Conservation (phyloP, 2,329 filamentous ascomycete genomes). For the Verticillium tricorpus region DNA sequence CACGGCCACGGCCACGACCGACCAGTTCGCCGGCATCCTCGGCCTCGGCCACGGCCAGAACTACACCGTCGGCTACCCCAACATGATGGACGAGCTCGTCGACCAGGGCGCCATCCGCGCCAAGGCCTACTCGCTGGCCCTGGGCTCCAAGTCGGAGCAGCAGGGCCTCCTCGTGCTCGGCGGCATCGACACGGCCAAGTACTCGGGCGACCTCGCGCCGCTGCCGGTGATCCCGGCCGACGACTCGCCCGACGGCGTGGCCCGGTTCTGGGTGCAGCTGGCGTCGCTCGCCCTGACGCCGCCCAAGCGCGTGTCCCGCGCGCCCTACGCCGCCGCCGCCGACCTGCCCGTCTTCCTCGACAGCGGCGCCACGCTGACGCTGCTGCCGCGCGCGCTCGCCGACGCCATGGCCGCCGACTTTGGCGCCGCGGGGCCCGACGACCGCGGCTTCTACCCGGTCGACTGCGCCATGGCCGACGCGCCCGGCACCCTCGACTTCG, state of each 20-base stretch:
- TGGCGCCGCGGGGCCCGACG: constrained; percentile 31
- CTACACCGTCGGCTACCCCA: constrained; percentile 41
- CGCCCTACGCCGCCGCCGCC: constrained; percentile 21
- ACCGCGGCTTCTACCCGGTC: constrained; percentile 40
- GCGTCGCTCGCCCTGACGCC: constrained; percentile 36
- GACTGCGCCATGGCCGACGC: constrained; percentile 36
- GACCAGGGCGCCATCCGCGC: constrained; percentile 51
- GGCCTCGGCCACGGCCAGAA: constrained; percentile 66
- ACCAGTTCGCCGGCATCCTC: constrained; percentile 57
- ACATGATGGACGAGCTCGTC: constrained; percentile 46
- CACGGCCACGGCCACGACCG: constrained; percentile 47
- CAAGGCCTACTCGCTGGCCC: constrained; percentile 61
- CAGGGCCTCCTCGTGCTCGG: constrained; percentile 65
- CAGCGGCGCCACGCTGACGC: constrained; percentile 64
- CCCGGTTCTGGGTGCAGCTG: constrained; percentile 49
- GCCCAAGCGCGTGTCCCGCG: constrained; percentile 25
- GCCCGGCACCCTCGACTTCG: constrained; percentile 42
- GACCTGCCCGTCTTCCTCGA: constrained; percentile 61
- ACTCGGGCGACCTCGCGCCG: constrained; percentile 51
- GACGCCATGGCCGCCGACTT: constrained; percentile 45
- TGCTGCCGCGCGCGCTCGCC: constrained; percentile 56
- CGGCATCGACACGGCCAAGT: constrained; percentile 62
- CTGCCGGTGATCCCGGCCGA: constrained; percentile 56
- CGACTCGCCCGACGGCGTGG: constrained; percentile 49
- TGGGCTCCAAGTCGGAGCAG: constrained; percentile 56